phyloP scores from a whole-genome alignment of 2,329 filamentous ascomycete genomes.

The Thelonectria olida region DNA sequence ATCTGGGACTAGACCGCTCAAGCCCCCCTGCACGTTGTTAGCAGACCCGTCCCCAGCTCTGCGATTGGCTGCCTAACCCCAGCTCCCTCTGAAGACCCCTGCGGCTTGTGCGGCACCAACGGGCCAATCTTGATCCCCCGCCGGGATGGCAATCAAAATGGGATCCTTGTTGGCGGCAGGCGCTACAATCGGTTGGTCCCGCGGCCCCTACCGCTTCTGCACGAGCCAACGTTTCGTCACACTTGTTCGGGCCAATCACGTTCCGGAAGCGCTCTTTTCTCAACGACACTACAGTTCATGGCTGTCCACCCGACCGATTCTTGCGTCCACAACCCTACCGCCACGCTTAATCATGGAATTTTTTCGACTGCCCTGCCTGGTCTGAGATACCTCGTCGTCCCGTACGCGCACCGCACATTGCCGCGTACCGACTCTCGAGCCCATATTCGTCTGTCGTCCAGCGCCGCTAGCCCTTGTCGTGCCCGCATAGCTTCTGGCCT shows the following conservation, averaged over 20 bases:
- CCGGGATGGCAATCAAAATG: slow-evolving; percentile 39
- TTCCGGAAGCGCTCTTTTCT: slow-evolving; percentile 31
- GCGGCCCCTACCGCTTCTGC: slow-evolving; percentile 56
- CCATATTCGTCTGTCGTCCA: slow-evolving; percentile 9
- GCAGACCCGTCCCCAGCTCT: neutral
- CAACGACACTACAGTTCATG: slow-evolving; percentile 34
- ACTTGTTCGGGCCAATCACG: slow-evolving; percentile 49
- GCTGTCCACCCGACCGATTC: slow-evolving; percentile 37
- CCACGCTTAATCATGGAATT: slow-evolving; percentile 22
- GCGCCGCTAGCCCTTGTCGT: slow-evolving; percentile 11
- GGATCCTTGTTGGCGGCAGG: slow-evolving; percentile 41
- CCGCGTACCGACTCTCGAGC: slow-evolving; percentile 17
- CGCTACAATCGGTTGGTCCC: slow-evolving; percentile 57
- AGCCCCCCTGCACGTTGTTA: neutral
- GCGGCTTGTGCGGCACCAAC: slow-evolving; percentile 43
- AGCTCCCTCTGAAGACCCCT: slow-evolving; percentile 31
- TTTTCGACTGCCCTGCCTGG: neutral
- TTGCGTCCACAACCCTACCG: slow-evolving; percentile 33
- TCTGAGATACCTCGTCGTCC: slow-evolving; percentile 21
- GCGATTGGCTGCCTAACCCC: slow-evolving; percentile 24
- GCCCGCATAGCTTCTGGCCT: neutral
- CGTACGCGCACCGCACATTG: slow-evolving; percentile 20
- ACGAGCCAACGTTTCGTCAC: slow-evolving; percentile 56
- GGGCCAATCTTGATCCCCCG: slow-evolving; percentile 53
- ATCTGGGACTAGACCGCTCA: neutral